phyloP scores from a whole-genome alignment of 148 eudicot species.

The Dysphania ambrosioides region DNA sequence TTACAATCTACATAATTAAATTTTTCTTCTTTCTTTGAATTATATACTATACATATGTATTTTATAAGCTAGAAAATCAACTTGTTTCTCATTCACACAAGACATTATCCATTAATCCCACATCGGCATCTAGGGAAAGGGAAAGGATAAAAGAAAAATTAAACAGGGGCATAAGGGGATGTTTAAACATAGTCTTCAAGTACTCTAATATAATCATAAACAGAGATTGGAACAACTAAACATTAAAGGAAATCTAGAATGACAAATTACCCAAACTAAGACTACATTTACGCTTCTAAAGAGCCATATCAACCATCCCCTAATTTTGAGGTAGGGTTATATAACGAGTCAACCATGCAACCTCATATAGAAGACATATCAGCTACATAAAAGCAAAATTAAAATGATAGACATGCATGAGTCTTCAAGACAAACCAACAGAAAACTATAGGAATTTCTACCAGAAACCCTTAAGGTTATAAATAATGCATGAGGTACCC shows the following conservation, averaged over 20 bases:
- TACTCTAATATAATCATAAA: background rate
- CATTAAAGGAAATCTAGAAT: background rate
- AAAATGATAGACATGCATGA: background rate
- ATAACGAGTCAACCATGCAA: background rate
- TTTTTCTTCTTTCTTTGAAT: no score
- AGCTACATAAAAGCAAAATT: background rate
- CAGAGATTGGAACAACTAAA: background rate
- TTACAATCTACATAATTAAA: no score
- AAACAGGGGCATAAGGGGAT: background rate
- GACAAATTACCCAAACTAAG: background rate
- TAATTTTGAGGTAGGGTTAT: no score
- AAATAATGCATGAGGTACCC: no score
- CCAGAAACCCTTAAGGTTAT: no score
- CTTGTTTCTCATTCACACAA: no score
- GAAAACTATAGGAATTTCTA: no score
- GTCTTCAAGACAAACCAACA: background rate
- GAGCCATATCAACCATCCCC: no score
- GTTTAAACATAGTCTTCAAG: background rate
- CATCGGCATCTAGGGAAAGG: no score
- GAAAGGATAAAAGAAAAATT: background rate
- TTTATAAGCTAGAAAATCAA: no score
- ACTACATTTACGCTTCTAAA: background rate
- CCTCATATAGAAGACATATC: background rate
- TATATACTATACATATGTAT: no score
- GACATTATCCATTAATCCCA: no score